Percentiles rank a stretch among this genome's conserved stretches.
Conservation (phyloP, 768 basidiomycete species). For the Boletellus ananas region DNA sequence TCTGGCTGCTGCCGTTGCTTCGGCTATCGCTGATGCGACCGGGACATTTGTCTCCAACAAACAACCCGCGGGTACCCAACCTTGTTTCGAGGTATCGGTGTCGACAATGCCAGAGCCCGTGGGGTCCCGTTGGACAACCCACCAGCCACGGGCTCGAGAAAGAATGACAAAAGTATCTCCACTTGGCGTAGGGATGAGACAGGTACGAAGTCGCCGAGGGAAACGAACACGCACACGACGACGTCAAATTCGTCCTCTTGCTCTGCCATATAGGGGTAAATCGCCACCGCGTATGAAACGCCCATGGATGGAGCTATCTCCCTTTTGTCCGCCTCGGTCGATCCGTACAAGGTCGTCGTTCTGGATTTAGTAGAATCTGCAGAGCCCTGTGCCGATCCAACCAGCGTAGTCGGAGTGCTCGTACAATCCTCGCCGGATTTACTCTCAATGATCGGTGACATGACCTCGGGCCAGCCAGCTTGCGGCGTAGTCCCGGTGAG, state of each 20-base stretch:
- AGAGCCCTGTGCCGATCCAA: constrained; percentile 30
- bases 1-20: constrained; percentile 66
- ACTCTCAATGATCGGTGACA: constrained; percentile 55
- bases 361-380: constrained; percentile 20
- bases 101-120: constrained; percentile 77
- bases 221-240: constrained; percentile 65
- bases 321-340: constrained; percentile 34
- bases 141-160: constrained; percentile 96
- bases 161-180: constrained; percentile 93
- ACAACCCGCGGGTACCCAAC: constrained; percentile 98
- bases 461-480: constrained; percentile 72
- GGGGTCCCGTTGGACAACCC: constrained; percentile 96
- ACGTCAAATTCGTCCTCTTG: constrained; percentile 99
- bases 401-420: constrained; percentile 33
- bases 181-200: constrained; percentile 36
- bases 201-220: not conserved
- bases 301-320: constrained; percentile 48
- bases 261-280: constrained; percentile 98
- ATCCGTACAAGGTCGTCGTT: constrained; percentile 13
- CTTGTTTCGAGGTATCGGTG: constrained; percentile 75
- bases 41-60: constrained; percentile 90
- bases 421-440: constrained; percentile 42
- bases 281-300: constrained; percentile 93
- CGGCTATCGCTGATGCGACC: constrained; percentile 81
- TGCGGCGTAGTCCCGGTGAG: constrained; percentile 62